Conservation (phyloP, 176 grass and related monocot genomes). For the Carex pumila region DNA sequence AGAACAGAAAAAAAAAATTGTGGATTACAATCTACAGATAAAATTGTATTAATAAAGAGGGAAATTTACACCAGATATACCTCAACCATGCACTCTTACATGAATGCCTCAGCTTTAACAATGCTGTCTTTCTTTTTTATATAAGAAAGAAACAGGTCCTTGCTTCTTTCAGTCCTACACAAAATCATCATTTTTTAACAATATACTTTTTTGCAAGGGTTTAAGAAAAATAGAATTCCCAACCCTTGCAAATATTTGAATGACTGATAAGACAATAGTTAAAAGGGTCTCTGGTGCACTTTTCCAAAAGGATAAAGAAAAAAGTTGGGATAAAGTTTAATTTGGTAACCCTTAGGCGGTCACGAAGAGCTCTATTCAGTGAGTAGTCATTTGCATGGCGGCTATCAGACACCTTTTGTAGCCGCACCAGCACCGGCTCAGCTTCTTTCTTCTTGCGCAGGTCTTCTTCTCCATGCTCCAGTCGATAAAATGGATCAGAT, state of each 20-base stretch:
- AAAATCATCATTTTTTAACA: background rate
- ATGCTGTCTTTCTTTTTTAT: background rate
- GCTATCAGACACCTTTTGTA: constrained; percentile 76
- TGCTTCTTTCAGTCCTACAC: background rate
- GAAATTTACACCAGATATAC: background rate
- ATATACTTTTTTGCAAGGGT: background rate
- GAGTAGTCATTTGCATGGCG: constrained; percentile 70
- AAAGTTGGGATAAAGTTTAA: constrained; percentile 22
- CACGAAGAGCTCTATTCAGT: constrained; percentile 68
- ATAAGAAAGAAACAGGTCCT: too few species aligned
- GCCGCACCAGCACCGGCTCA: constrained; percentile 73
- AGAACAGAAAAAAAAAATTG: constrained; percentile 24
- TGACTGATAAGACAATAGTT: background rate
- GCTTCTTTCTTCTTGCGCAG: constrained; percentile 88
- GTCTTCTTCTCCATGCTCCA: constrained; percentile 95
- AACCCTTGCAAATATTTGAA: background rate
- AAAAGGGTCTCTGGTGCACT: background rate
- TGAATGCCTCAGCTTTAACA: background rate
- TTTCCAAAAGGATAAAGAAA: background rate
- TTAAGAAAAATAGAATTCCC: background rate
- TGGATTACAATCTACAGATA: constrained; percentile 35
- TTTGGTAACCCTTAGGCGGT: constrained; percentile 56
- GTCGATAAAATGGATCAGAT: constrained; percentile 82
- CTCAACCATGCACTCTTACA: background rate
- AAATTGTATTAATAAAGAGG: background rate